A percentile compares a stretch with the other conserved stretches of the same genome.
These are phyloP conservation scores for Rhipidocladum racemiflorum DNA, from an alignment of 176 grass and related monocot species.

Conservation along the genomic window DNA sequence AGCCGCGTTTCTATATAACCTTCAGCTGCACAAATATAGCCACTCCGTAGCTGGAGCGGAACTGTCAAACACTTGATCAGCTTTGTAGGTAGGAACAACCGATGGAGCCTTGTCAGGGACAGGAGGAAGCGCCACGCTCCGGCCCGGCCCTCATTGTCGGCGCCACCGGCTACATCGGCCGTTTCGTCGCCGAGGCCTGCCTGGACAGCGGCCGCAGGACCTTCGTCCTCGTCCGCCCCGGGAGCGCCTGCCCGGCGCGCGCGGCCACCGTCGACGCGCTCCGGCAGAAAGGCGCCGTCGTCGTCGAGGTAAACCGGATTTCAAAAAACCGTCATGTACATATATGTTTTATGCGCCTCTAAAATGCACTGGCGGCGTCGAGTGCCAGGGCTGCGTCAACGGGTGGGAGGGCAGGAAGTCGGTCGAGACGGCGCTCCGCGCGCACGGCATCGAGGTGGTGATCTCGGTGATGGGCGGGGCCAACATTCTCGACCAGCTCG, in stretches of 20 bases:
- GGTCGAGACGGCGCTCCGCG: slow-evolving; percentile 44
- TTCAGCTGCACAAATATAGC: neutral
- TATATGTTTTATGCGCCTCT: neutral
- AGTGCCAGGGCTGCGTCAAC: neutral
- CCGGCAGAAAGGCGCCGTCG: slow-evolving; percentile 45
- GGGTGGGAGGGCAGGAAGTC: slow-evolving; percentile 27
- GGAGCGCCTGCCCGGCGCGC: slow-evolving; percentile 21
- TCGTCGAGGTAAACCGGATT: slow-evolving; percentile 47
- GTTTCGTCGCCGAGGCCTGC: slow-evolving; percentile 64
- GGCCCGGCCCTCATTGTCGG: slow-evolving; percentile 56
- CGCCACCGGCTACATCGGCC: slow-evolving; percentile 71
- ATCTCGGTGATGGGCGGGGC: slow-evolving; percentile 66
- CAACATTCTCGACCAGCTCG: slow-evolving; percentile 62
- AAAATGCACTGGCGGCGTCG: neutral
- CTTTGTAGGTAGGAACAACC: neutral
- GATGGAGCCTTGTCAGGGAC: slow-evolving; percentile 13
- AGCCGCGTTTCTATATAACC: too few relatives aligned
- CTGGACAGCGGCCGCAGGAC: slow-evolving; percentile 48
- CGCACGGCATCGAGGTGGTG: slow-evolving; percentile 52
- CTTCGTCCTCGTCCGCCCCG: slow-evolving; percentile 58
- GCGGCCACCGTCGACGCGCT: slow-evolving; percentile 47
- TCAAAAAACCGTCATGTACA: neutral
- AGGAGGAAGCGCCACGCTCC: neutral
- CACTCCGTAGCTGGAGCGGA: neutral
- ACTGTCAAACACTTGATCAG: neutral